These are phyloP conservation scores for Liriodendron chinense DNA, from an alignment of 164 flowering plant genomes.

Conservation along the genomic window DNA sequence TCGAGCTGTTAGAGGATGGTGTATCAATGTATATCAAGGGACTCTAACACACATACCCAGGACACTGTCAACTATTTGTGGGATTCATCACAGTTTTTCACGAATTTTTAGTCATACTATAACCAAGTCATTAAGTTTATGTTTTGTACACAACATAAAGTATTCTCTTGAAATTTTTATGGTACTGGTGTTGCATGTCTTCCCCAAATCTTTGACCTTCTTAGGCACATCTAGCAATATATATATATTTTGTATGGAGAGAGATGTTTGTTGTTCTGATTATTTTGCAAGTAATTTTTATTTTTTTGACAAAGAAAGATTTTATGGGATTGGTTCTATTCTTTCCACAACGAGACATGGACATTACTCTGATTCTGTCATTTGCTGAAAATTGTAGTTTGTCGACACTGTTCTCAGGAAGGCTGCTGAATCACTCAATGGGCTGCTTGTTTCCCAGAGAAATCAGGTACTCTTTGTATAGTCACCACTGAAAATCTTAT, in stretches of 20 bases:
- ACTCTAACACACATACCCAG: too few species aligned
- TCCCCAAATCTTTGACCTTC: neutral
- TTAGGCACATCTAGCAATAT: neutral
- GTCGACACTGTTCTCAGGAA: constrained; percentile 58
- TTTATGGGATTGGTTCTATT: neutral
- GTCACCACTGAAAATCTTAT: neutral
- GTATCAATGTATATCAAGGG: too few species aligned
- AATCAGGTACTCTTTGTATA: constrained; percentile 48
- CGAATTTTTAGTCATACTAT: too few species aligned
- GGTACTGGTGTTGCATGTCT: neutral
- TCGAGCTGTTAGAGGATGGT: too few species aligned
- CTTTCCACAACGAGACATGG: neutral
- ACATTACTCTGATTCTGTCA: neutral
- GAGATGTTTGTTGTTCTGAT: neutral
- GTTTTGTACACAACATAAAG: too few species aligned
- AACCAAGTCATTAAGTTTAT: too few species aligned
- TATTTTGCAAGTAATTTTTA: neutral
- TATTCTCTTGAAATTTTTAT: too few species aligned
- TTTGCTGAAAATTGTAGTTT: constrained; percentile 37
- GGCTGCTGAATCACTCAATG: constrained; percentile 64
- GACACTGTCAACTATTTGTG: too few species aligned
- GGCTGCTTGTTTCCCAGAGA: constrained; percentile 52
- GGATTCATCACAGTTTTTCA: too few species aligned
- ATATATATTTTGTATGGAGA: neutral
- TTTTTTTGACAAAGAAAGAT: too few species aligned